Conservation (phyloP, 2,329 filamentous ascomycete genomes). For the Aspergillus puulaauensis region DNA sequence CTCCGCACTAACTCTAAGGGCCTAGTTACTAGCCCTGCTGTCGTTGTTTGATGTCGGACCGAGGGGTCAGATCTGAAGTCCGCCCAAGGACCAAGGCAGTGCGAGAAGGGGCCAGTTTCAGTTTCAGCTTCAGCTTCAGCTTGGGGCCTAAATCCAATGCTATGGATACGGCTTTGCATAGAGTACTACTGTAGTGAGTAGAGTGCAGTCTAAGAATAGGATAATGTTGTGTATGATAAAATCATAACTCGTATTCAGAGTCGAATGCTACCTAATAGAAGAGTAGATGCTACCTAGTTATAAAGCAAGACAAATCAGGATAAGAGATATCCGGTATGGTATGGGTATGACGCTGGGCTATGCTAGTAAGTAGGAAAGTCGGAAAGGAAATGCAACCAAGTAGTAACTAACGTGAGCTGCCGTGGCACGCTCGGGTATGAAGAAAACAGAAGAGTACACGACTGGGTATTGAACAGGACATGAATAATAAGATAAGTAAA, state of each 20-base stretch:
- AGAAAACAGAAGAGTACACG: slow-evolving; percentile 16
- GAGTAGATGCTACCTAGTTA: not conserved
- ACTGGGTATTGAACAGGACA: slow-evolving; percentile 21
- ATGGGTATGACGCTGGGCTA: slow-evolving; percentile 24
- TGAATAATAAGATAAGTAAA: slow-evolving; percentile 11
- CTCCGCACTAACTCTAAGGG: too few relatives aligned
- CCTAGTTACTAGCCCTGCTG: too few relatives aligned
- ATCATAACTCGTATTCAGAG: not conserved
- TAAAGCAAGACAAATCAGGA: not conserved
- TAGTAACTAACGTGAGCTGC: slow-evolving; percentile 15
- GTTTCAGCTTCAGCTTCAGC: too few relatives aligned
- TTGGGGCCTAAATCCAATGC: too few relatives aligned
- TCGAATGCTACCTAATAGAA: not conserved
- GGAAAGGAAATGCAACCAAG: not conserved
- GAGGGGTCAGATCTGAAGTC: too few relatives aligned
- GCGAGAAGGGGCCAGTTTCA: too few relatives aligned
- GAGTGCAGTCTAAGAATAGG: not conserved
- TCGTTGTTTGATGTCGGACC: too few relatives aligned
- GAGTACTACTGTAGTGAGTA: not conserved
- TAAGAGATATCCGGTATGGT: not conserved
- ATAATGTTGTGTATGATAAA: not conserved
- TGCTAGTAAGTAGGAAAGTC: slow-evolving; percentile 17
- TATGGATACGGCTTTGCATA: not conserved
- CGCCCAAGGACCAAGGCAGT: too few relatives aligned
- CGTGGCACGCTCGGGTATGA: slow-evolving; percentile 25